Conservation (phyloP, 768 basidiomycete species). For the Kwoniella mangroviensis region DNA sequence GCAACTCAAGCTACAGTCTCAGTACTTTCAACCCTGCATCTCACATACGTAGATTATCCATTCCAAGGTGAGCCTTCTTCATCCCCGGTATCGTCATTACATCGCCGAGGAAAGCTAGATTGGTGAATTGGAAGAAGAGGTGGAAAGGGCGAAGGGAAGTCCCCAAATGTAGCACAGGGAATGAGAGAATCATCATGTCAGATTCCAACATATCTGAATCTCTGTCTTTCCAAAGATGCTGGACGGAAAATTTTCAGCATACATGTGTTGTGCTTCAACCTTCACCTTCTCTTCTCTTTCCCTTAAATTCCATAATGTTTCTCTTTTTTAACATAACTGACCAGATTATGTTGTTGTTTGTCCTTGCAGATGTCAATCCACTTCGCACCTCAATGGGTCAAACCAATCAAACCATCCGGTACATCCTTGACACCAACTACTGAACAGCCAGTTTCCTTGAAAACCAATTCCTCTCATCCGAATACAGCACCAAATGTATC, state of each 20-base stretch:
- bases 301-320: neutral
- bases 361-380: constrained; percentile 55
- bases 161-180: neutral
- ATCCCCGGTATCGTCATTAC: no score
- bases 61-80: constrained; percentile 11
- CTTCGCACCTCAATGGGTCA: constrained; percentile 58
- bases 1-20: neutral
- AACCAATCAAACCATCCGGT: constrained; percentile 53
- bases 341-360: neutral
- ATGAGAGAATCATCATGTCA: neutral
- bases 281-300: neutral
- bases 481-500: constrained; percentile 23
- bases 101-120: no score
- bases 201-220: neutral
- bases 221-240: no score
- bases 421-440: constrained; percentile 32
- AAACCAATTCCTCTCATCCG: neutral
- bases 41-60: neutral
- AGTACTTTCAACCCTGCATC: neutral
- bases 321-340: neutral
- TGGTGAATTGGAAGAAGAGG: neutral
- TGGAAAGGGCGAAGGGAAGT: neutral
- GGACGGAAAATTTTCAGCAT: neutral
- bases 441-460: constrained; percentile 26
- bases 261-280: neutral